These are phyloP conservation scores for Nectriaceae sp. DNA, from an alignment of 2,329 filamentous ascomycete species.

Conservation along the genomic window DNA sequence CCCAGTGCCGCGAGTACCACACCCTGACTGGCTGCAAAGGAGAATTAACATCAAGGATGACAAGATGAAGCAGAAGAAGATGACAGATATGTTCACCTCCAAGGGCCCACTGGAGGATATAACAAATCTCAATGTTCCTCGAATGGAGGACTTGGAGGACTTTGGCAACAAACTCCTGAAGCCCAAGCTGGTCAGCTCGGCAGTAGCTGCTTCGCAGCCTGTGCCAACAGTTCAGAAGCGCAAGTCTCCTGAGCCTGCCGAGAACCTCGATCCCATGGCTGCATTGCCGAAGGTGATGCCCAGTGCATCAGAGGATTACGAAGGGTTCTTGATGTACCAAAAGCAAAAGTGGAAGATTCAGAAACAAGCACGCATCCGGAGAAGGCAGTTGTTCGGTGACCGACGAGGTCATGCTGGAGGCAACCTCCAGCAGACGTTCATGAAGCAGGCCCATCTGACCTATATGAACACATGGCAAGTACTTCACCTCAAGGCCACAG, in stretches of 20 bases:
- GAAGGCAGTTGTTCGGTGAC: constrained; percentile 92
- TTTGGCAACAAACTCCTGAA: constrained; percentile 71
- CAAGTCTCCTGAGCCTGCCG: constrained; percentile 70
- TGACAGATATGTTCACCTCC: constrained; percentile 84
- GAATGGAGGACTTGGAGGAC: constrained; percentile 75
- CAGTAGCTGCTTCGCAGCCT: constrained; percentile 58
- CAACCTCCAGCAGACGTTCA: constrained; percentile 72
- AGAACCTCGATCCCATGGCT: constrained; percentile 76
- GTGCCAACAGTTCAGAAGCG: constrained; percentile 60
- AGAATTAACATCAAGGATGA: constrained; percentile 95
- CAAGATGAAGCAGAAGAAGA: constrained; percentile 97
- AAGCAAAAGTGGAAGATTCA: constrained; percentile 99
- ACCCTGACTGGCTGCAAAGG: constrained; percentile 95
- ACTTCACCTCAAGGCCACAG: constrained; percentile 80
- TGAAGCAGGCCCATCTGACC: constrained; percentile 86
- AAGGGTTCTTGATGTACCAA: constrained; percentile 86
- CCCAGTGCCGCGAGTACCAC: constrained; percentile 87
- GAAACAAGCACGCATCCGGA: constrained; percentile 80
- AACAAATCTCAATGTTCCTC: constrained; percentile 60
- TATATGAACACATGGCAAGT: constrained; percentile 96
- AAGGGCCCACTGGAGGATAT: constrained; percentile 73
- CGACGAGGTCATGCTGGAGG: constrained; percentile 54
- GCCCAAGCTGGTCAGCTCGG: constrained; percentile 58
- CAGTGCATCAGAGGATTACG: constrained; percentile 80
- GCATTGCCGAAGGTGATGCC: constrained; percentile 84